Base-by-base conservation (phyloP, 2,329 filamentous ascomycete genomes). In the Penicillium sp. region DNA sequence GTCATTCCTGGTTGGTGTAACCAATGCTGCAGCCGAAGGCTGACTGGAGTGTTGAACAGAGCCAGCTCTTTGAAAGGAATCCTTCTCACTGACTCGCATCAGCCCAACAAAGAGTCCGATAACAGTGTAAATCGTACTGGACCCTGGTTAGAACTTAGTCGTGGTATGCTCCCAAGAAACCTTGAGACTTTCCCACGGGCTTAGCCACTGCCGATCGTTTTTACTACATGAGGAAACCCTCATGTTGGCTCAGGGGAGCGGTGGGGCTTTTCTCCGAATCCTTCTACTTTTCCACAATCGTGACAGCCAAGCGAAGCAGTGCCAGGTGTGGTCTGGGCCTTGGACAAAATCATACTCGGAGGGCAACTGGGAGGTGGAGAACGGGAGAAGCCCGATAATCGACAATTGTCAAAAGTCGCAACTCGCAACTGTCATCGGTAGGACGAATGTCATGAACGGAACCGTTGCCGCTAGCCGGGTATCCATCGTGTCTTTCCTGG, bases 1-100 rank as follows among this genome's bases (percentile, higher is more conserved):
- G 35, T 39, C 20, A 28, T 35, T 53, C 11, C 28, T 56, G 22
- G 48, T 20, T n/a, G 14, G 56, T 63, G 60, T 63, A 62, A 64
- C 63, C 14, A 47, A 57, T 52, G 41, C 20, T 25, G 37, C 42
- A 50, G 35, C 34, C 50, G 15, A 28, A 38, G n/a, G 11, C 28
- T 35, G 47, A n/a, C 6, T 14, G n/a, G 47, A 49, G 28, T 35
- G 47, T 35, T 49, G 47, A 31, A 49, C 47, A 49, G 47, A 14
- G 15, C 34, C 31, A 49, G 17, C 4, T 10, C 7, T 49, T 47
- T 47, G 25, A 15, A 15, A 31, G 1, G 0, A 25, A 15, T 15
- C n/a, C 43, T 6, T 47, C 25, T 47, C n/a, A 3, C 43, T 47
- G 43, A 47, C 43, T 47, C 43, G 43, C 25, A 31, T 15, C 14